Conservation (phyloP, 768 basidiomycete genomes). For the Zangia roseola region DNA sequence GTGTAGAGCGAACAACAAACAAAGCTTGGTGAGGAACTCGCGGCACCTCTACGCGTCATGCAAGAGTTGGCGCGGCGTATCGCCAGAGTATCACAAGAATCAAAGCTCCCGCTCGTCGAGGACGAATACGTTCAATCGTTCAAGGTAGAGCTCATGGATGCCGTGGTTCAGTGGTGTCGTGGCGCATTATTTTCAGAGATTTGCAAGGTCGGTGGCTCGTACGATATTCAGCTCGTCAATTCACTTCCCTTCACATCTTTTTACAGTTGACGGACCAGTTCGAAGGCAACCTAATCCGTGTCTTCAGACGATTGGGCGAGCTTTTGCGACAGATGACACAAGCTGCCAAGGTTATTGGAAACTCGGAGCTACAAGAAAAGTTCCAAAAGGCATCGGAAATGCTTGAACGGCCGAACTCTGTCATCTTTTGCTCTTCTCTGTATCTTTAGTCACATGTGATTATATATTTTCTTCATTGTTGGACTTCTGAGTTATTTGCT, state of each 20-base stretch:
- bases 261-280: constrained; percentile 92
- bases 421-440: constrained; percentile 86
- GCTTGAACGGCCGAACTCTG: constrained; percentile 91
- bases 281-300: constrained; percentile 94
- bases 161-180: constrained; percentile 97
- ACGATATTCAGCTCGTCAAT: not conserved
- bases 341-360: constrained; percentile 96
- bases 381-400: constrained; percentile 90
- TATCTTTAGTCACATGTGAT: constrained; percentile 52
- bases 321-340: constrained; percentile 94
- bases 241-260: not conserved
- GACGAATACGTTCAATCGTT: constrained; percentile 95
- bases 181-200: constrained; percentile 95
- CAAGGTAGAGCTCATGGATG: constrained; percentile 99
- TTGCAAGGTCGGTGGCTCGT: constrained; percentile 67
- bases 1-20: constrained; percentile 78
- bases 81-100: constrained; percentile 95
- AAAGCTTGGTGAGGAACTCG: constrained; percentile 90
- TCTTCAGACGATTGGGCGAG: constrained; percentile 92
- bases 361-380: constrained; percentile 88
- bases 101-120: constrained; percentile 84
- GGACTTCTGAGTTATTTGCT: too few relatives aligned
- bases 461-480: not conserved
- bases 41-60: constrained; percentile 88
- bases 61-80: constrained; percentile 95